A percentile compares a stretch with the other conserved stretches of the same genome.
phyloP scores from a whole-genome alignment of 345 rosid species.

The Reutealis trisperma region DNA sequence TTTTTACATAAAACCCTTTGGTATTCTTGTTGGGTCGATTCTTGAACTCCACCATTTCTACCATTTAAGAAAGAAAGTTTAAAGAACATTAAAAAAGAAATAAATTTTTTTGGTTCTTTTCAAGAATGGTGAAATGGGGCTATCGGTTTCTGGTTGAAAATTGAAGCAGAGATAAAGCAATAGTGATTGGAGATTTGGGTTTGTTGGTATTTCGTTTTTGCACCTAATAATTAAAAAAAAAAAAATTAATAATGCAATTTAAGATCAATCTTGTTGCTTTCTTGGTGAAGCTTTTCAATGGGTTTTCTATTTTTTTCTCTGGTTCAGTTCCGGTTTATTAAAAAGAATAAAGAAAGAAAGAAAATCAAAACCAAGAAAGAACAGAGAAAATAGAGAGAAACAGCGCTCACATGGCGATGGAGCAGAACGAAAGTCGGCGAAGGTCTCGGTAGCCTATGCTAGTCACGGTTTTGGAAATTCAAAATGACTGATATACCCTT shows the following conservation, averaged over 20 bases:
- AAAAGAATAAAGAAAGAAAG: neutral
- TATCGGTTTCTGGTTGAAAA: constrained; percentile 52
- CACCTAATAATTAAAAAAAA: constrained; percentile 6
- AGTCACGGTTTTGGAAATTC: neutral
- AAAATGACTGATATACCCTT: neutral
- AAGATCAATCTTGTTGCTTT: constrained; percentile 1
- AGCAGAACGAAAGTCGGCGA: constrained; percentile 43
- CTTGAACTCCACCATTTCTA: constrained; percentile 42
- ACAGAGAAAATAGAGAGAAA: constrained; percentile 13
- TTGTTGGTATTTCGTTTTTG: constrained; percentile 50
- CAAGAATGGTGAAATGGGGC: constrained; percentile 44
- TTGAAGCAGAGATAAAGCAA: constrained; percentile 57
- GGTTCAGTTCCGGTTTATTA: neutral
- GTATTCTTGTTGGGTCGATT: constrained; percentile 34
- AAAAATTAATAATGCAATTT: neutral
- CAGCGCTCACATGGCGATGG: constrained; percentile 39
- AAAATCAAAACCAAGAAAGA: neutral
- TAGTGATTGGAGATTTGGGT: constrained; percentile 37
- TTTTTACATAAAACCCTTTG: constrained; percentile 48
- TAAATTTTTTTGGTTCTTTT: neutral
- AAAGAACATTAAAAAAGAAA: neutral
- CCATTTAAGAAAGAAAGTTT: constrained; percentile 37
- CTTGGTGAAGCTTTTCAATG: neutral
- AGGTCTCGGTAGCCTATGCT: constrained; percentile 48
- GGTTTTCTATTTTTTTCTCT: neutral